Base-by-base conservation (phyloP, 495 filamentous ascomycete species). In the Gamarada debralockiae region DNA sequence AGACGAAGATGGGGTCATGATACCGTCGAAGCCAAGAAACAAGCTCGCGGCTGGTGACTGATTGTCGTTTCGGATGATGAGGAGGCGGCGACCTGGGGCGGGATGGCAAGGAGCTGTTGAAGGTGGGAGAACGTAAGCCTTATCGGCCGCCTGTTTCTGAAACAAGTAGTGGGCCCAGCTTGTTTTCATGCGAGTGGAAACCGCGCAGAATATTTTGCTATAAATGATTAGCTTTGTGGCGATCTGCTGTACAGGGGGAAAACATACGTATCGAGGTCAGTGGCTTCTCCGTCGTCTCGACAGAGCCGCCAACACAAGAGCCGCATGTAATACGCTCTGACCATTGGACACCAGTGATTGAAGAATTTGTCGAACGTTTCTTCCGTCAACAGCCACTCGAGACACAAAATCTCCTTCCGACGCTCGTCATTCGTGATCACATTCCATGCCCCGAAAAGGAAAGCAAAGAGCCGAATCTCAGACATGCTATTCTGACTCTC, bases 301-400 rank as follows among this genome's bases (percentile, higher is more conserved):
- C 84, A 93, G 12, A 97, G 63, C 34, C 95, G 83, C 93, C 93
- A 98, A 69, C 92, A 96, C 14, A 96, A 66, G 31, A 98, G 66
- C 33, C 93, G 89, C 82, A 96, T 93, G 63, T 84, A 97, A 67
- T 97, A 98, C 15, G 91, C 88, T 54, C 93, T 81, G 23, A 96
- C 91, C 93, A 98, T 97, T 1, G 93, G 93, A 69, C 92, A 97
- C 93, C 93, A 98, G 65, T 97, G 90, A 63, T 85, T 91, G 71
- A 98, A 98, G 57, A 90, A 83, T 51, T 80, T 83, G 43, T 89
- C 82, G 66, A 97, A 97, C 14, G 84, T 73, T 34, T 85, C 77
- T 55, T 86, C 83, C 21, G 82, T 76, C n/a, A 98, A 63, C 25
- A 98, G 71, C 76, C 95, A 95, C 15, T 84, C 84, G 2, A 89